These are phyloP conservation scores for Tranzscheliella williamsii DNA, from an alignment of 1,284 basidiomycete genomes.

Conservation along the genomic window DNA sequence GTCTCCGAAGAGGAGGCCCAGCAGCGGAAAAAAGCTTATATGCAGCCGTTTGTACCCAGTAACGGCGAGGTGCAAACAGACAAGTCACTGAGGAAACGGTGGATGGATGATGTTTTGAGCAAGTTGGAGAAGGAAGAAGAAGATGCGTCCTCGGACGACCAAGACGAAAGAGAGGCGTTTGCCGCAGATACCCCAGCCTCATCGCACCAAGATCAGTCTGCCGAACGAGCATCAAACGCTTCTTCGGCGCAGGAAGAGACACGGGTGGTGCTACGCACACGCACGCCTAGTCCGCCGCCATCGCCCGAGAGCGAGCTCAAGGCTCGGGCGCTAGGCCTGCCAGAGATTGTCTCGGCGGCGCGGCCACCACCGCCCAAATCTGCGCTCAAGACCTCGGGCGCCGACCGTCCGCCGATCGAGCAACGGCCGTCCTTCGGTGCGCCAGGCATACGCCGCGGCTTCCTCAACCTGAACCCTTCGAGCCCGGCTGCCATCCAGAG, in stretches of 20 bases:
- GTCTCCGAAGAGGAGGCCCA: slow-evolving; percentile 26
- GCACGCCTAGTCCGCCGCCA: slow-evolving; percentile 27
- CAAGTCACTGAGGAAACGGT: slow-evolving; percentile 31
- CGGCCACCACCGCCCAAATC: slow-evolving; percentile 36
- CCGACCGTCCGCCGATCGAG: slow-evolving; percentile 10
- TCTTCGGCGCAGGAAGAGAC: slow-evolving; percentile 14
- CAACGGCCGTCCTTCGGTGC: slow-evolving; percentile 32
- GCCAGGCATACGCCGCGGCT: slow-evolving; percentile 38
- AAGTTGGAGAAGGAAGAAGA: slow-evolving; percentile 47
- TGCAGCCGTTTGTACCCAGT: slow-evolving; percentile 30
- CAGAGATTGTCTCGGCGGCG: slow-evolving; percentile 32
- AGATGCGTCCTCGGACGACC: slow-evolving; percentile 8
- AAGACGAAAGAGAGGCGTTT: neutral
- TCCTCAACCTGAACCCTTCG: slow-evolving; percentile 42
- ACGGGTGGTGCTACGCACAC: slow-evolving; percentile 24
- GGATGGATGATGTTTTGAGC: slow-evolving; percentile 48
- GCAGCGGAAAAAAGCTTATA: slow-evolving; percentile 16
- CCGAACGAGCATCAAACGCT: neutral
- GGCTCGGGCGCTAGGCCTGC: slow-evolving; percentile 2
- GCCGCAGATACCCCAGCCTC: neutral
- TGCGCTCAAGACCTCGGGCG: slow-evolving; percentile 16
- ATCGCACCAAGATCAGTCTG: neutral
- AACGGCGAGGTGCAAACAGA: slow-evolving; percentile 3
- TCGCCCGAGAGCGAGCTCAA: slow-evolving; percentile 13
- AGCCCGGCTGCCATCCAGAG: slow-evolving; percentile 43